Percentiles rank a stretch among this genome's conserved stretches.
These are phyloP conservation scores for Cladophialophora chaetospira DNA, from an alignment of 2,329 filamentous ascomycete genomes.

Conservation along the genomic window DNA sequence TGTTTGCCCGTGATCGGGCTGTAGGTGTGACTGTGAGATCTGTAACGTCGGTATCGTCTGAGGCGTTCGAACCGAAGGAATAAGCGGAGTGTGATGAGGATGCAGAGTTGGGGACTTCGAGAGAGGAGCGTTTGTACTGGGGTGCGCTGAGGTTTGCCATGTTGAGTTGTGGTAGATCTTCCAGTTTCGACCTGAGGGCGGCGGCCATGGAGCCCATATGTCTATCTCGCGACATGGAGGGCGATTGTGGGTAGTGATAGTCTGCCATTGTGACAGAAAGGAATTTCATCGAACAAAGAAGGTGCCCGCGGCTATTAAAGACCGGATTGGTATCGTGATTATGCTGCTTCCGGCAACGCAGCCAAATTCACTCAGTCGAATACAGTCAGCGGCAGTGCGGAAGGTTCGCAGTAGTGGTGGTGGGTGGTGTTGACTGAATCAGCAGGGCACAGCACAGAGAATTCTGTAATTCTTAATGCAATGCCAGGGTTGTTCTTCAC, in stretches of 20 bases:
- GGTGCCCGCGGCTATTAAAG: constrained; percentile 5
- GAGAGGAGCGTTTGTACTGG: constrained; percentile 21
- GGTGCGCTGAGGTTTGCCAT: constrained; percentile 24
- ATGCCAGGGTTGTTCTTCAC: not conserved
- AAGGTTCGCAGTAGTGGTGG: not conserved
- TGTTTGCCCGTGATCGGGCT: constrained; percentile 32
- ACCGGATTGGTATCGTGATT: not conserved
- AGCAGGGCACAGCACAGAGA: not conserved
- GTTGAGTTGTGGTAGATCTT: constrained; percentile 30
- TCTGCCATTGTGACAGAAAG: constrained; percentile 21
- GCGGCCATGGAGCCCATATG: constrained; percentile 32
- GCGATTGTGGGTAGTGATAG: constrained; percentile 27
- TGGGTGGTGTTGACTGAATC: not conserved
- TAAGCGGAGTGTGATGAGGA: constrained; percentile 30
- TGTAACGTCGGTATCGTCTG: constrained; percentile 33
- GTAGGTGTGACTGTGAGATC: constrained; percentile 32
- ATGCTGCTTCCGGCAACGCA: not conserved
- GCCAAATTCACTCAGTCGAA: constrained; percentile 7
- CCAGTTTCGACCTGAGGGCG: constrained; percentile 30
- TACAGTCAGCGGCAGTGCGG: constrained; percentile 21
- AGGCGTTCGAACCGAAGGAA: constrained; percentile 29
- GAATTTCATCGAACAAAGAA: constrained; percentile 1
- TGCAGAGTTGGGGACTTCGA: constrained; percentile 27
- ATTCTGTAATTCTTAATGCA: not conserved
- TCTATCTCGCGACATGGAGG: constrained; percentile 27